Conservation (phyloP, 495 filamentous ascomycete species). For the Aspergillus mulundensis region DNA sequence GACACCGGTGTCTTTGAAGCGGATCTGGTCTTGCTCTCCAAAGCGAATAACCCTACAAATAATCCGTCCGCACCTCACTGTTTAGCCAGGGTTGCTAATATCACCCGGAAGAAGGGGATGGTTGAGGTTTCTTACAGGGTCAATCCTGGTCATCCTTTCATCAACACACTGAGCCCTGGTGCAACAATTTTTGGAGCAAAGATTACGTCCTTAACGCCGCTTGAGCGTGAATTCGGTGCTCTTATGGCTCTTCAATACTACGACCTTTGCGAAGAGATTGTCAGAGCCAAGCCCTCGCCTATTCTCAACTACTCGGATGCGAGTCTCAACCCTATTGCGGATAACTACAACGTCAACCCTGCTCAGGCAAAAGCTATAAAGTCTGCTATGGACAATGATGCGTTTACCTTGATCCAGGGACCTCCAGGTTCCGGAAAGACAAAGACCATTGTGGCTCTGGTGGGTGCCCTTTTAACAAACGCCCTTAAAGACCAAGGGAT, state of each 20-base stretch:
- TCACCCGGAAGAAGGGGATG: conserved; percentile 70
- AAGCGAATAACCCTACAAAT: conserved; percentile 58
- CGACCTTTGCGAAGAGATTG: conserved; percentile 87
- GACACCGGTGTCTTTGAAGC: conserved; percentile 74
- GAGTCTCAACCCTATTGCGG: conserved; percentile 59
- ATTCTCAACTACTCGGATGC: conserved; percentile 73
- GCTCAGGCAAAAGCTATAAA: conserved; percentile 92
- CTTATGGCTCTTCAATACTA: conserved; percentile 88
- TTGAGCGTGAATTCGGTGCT: conserved; percentile 93
- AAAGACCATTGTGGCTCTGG: conserved; percentile 95
- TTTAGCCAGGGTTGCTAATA: conserved; percentile 75
- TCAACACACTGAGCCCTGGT: conserved; percentile 51
- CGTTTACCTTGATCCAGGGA: conserved; percentile 92
- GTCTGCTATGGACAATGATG: conserved; percentile 89
- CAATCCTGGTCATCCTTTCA: conserved; percentile 57
- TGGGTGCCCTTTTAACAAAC: conserved; percentile 75
- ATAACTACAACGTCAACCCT: conserved; percentile 76
- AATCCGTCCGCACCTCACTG: conserved; percentile 67
- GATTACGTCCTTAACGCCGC: conserved; percentile 80
- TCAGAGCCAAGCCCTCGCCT: conserved; percentile 82
- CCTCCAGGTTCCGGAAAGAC: conserved; percentile 97
- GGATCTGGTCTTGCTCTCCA: conserved; percentile 83
- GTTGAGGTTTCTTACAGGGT: conserved; percentile 83
- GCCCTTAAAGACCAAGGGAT: conserved; percentile 49
- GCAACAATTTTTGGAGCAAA: conserved; percentile 69